phyloP scores from a whole-genome alignment of 805 yeast species.

The Zygosaccharomyces gambellarensis region DNA sequence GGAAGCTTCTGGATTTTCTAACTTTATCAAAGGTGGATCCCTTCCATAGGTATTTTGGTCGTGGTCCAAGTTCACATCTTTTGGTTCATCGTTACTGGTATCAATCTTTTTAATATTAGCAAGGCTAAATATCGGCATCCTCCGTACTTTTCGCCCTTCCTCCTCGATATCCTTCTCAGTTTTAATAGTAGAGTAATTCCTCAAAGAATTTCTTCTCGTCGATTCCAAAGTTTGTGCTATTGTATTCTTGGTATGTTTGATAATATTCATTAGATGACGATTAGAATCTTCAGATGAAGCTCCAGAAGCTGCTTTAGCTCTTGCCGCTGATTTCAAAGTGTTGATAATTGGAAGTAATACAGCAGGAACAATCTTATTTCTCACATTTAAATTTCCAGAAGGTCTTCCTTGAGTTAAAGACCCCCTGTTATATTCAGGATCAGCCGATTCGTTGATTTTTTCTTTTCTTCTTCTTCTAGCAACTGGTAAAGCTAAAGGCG shows the following conservation, averaged over 20 bases:
- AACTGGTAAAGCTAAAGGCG: constrained; percentile 32
- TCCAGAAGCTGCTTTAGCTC: constrained; percentile 32
- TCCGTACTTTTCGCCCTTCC: constrained; percentile 7
- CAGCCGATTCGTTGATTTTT: constrained; percentile 4
- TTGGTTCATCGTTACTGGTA: constrained; percentile 1
- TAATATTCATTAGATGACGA: constrained; percentile 26
- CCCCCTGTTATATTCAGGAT: constrained; percentile 1
- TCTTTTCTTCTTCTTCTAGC: constrained; percentile 26
- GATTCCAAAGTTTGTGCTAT: constrained; percentile 24
- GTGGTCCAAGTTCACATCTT: neutral
- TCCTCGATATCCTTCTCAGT: constrained; percentile 12
- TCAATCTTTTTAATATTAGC: constrained; percentile 18
- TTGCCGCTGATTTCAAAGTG: constrained; percentile 34
- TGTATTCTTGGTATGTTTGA: constrained; percentile 30
- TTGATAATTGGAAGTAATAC: constrained; percentile 31
- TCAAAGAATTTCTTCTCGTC: constrained; percentile 15
- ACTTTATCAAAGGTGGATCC: constrained; percentile 6
- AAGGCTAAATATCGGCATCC: constrained; percentile 25
- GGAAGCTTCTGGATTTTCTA: constrained; percentile 6
- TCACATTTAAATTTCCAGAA: constrained; percentile 13
- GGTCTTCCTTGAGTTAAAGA: neutral
- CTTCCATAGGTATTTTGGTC: neutral
- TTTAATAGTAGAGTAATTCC: constrained; percentile 13
- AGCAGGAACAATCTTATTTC: constrained; percentile 24
- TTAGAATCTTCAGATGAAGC: constrained; percentile 32